Evolutionary conservation across 345 rosid species (phyloP).

Genomic region (Hibiscus tridactylites): DNA sequence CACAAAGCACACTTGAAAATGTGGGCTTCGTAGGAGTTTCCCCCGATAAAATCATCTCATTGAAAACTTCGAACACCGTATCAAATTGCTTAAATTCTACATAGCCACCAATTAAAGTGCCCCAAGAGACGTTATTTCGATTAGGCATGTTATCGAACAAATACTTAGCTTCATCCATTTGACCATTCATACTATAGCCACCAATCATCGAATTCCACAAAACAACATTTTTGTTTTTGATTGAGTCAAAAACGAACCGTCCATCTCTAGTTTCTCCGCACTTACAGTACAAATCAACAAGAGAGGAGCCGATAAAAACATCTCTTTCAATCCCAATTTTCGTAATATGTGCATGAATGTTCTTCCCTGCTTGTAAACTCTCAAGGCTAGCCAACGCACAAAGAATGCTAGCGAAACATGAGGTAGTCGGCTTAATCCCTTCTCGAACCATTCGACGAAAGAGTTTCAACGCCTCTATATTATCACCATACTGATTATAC

Average conservation of each 20-base stretch:
- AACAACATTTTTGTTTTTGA: constrained; percentile 30
- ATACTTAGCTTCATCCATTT: constrained; percentile 38
- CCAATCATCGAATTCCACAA: constrained; percentile 47
- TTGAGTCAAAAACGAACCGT: constrained; percentile 31
- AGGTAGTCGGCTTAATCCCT: constrained; percentile 27
- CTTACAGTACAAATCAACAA: constrained; percentile 48
- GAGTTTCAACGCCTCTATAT: constrained; percentile 36
- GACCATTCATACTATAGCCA: constrained; percentile 42
- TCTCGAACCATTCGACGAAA: constrained; percentile 33
- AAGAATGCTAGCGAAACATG: constrained; percentile 37
- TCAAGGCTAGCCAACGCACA: constrained; percentile 33
- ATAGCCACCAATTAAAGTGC: constrained; percentile 40
- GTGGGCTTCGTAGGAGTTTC: constrained; percentile 34
- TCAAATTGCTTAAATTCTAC: constrained; percentile 32
- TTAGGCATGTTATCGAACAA: constrained; percentile 36
- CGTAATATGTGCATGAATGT: constrained; percentile 34
- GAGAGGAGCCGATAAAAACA: constrained; percentile 30
- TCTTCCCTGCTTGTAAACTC: constrained; percentile 34
- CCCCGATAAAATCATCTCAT: constrained; percentile 39
- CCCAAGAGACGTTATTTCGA: constrained; percentile 37
- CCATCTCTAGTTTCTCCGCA: constrained; percentile 34
- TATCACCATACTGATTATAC: constrained; percentile 43
- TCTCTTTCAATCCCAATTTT: constrained; percentile 32
- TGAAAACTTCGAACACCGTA: constrained; percentile 31
- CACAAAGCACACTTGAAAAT: constrained; percentile 41